A percentile compares a stretch with the other conserved stretches of the same genome.
Evolutionary conservation across 306 rosid genomes (phyloP).

Genomic region (Quercus engelmannii): DNA sequence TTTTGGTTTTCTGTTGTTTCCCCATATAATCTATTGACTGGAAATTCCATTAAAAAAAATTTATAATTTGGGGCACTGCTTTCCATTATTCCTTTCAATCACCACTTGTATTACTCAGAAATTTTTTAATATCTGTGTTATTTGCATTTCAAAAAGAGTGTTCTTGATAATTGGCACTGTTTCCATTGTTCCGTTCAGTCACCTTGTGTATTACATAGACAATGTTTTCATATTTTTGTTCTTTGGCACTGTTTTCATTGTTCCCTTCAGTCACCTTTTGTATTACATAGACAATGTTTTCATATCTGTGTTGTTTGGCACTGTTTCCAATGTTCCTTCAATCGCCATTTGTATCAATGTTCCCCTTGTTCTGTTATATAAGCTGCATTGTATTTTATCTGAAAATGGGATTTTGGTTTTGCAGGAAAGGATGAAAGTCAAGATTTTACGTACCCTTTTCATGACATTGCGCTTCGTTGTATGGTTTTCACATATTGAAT

Average conservation of each 20-base stretch:
- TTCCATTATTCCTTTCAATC: neutral
- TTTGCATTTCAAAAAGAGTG: neutral
- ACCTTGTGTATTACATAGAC: too few relatives aligned
- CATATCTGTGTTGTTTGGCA: too few relatives aligned
- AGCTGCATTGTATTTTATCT: neutral
- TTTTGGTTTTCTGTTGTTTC: neutral
- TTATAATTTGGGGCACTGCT: neutral
- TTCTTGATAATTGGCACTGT: neutral
- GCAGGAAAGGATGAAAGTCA: slow-evolving; percentile 12
- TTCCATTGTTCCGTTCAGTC: too few relatives aligned
- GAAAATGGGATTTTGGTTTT: slow-evolving; percentile 5
- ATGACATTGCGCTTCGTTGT: neutral
- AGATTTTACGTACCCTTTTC: slow-evolving; percentile 56
- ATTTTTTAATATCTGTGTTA: neutral
- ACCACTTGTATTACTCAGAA: neutral
- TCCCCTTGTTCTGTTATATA: neutral
- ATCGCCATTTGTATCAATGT: too few relatives aligned
- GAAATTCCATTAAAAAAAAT: neutral
- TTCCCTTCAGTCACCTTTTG: too few relatives aligned
- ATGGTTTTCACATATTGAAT: neutral
- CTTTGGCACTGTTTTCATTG: too few relatives aligned
- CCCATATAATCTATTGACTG: neutral
- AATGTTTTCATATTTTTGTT: too few relatives aligned
- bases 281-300: too few relatives aligned
- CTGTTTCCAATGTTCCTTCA: too few relatives aligned